A percentile compares a stretch with the other conserved stretches of the same genome.
These are phyloP conservation scores for Irpex sp. DNA, from an alignment of 1,284 basidiomycete species.

Conservation along the genomic window DNA sequence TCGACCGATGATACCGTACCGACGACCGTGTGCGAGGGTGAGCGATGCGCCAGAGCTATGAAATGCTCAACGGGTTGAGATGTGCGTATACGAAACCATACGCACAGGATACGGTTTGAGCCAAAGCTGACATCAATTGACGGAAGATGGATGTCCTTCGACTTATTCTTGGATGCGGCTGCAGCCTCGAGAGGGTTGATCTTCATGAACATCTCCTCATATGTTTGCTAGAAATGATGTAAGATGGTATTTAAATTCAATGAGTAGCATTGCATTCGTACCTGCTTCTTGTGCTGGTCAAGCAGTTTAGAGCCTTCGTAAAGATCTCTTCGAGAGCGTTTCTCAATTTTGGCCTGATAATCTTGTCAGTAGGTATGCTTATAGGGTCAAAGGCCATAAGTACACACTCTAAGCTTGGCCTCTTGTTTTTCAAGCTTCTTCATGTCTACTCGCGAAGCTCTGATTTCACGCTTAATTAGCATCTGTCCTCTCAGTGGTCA, in stretches of 20 bases:
- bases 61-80: no score
- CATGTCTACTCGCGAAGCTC: constrained; percentile 94
- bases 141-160: constrained; percentile 94
- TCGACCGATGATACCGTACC: constrained; percentile 84
- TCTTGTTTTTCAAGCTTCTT: constrained; percentile 99
- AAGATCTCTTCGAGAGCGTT: constrained; percentile 82
- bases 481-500: no score
- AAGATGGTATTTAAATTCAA: background rate
- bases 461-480: constrained; percentile 25
- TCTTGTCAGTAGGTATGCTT: background rate
- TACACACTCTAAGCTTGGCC: constrained; percentile 82
- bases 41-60: constrained; percentile 74
- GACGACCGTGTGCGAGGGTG: constrained; percentile 85
- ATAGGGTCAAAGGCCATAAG: background rate
- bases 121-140: constrained; percentile 96
- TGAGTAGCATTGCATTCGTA: constrained; percentile 25
- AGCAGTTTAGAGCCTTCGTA: constrained; percentile 97
- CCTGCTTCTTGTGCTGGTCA: constrained; percentile 90
- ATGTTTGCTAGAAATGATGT: constrained; percentile 66
- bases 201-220: constrained; percentile 99
- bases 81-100: constrained; percentile 18
- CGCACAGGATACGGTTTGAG: constrained; percentile 89
- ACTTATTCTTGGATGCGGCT: constrained; percentile 84
- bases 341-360: constrained; percentile 89
- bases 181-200: constrained; percentile 94